Conservation (phyloP, 768 basidiomycete species). For the Mycena filopes region DNA sequence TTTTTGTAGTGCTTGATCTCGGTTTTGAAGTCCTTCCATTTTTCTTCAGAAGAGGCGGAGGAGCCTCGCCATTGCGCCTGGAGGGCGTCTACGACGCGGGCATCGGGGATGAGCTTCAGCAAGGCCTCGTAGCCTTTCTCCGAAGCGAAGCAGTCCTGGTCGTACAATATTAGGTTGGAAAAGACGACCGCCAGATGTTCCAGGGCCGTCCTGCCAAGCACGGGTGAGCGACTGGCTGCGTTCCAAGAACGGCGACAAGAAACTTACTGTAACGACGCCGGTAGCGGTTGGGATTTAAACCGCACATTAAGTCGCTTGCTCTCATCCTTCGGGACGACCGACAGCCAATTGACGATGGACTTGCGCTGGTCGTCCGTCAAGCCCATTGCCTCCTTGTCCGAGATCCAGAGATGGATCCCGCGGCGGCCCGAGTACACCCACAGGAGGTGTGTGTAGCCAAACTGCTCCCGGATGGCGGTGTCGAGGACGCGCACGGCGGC, state of each 20-base stretch:
- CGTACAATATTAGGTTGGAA: conserved; percentile 71
- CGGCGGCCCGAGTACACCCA: conserved; percentile 99
- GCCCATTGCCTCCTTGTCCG: conserved; percentile 86
- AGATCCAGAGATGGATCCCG: conserved; percentile 98
- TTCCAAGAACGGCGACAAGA: background rate
- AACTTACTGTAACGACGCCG: conserved; percentile 79
- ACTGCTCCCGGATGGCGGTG: conserved; percentile 81
- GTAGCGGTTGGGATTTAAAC: conserved; percentile 56
- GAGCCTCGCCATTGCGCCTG: conserved; percentile 69
- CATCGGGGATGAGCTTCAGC: conserved; percentile 79
- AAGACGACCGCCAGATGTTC: conserved; percentile 68
- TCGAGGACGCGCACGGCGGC: conserved; percentile 92
- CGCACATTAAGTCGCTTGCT: conserved; percentile 86
- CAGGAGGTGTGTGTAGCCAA: conserved; percentile 88
- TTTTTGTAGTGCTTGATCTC: conserved; percentile 48
- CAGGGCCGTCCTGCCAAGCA: conserved; percentile 52
- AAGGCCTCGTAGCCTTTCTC: conserved; percentile 81
- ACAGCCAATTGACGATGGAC: conserved; percentile 87
- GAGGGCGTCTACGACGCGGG: conserved; percentile 57
- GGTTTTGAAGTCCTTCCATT: conserved; percentile 76
- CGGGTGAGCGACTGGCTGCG: too few relatives aligned
- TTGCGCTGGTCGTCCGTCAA: conserved; percentile 92
- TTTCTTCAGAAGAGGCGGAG: conserved; percentile 66
- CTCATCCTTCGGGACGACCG: conserved; percentile 85
- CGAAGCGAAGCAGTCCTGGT: conserved; percentile 85